Evolutionary conservation across 441 rosid genomes (phyloP).

Genomic region (Adansonia rubrostipa): DNA sequence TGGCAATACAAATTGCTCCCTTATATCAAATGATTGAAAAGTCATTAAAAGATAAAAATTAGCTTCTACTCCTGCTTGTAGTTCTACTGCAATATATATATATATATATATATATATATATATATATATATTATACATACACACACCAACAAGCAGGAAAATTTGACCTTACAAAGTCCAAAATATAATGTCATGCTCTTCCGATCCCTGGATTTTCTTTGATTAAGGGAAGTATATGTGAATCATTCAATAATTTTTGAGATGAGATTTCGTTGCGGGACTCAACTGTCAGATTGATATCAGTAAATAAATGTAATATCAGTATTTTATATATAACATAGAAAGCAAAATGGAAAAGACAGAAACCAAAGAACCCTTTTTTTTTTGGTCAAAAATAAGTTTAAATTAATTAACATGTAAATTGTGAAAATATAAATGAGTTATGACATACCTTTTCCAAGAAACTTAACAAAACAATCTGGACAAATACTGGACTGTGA

Average conservation of each 20-base stretch:
- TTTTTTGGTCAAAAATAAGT: background rate
- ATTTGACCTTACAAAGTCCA: background rate
- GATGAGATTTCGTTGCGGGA: background rate
- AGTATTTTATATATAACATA: background rate
- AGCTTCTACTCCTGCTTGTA: background rate
- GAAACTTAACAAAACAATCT: background rate
- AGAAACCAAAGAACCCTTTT: background rate
- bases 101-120: too few species aligned
- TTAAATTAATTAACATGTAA: background rate
- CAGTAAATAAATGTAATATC: background rate
- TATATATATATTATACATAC: too few species aligned
- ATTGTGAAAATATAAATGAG: background rate
- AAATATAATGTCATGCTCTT: background rate
- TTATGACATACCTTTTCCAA: background rate
- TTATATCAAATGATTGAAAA: background rate
- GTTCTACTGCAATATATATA: background rate
- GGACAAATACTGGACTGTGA: background rate
- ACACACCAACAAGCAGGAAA: background rate
- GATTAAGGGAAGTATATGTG: background rate
- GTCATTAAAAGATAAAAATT: background rate
- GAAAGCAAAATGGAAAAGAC: background rate
- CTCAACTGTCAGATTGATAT: conserved; percentile 11
- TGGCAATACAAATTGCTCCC: background rate
- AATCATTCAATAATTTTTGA: background rate
- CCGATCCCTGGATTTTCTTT: background rate